These are phyloP conservation scores for Ustilago trichophora DNA, from an alignment of 1,284 basidiomycete genomes.

Conservation along the genomic window DNA sequence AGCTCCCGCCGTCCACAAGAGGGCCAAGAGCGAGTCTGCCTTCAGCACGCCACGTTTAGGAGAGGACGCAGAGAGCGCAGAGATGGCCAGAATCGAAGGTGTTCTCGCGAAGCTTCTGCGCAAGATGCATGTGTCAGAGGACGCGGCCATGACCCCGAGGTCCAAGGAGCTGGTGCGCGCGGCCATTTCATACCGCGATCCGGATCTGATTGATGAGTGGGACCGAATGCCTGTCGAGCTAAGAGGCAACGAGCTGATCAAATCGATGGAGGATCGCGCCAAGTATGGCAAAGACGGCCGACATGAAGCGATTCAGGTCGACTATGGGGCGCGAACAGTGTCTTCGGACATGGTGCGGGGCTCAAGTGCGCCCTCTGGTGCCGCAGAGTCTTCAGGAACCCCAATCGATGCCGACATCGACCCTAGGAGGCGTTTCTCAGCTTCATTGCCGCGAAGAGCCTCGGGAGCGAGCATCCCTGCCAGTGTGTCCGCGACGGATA, in stretches of 20 bases:
- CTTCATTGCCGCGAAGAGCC: constrained; percentile 20
- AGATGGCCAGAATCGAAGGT: constrained; percentile 38
- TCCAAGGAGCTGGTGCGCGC: constrained; percentile 24
- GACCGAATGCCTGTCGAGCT: constrained; percentile 38
- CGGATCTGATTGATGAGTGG: constrained; percentile 29
- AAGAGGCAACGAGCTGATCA: constrained; percentile 32
- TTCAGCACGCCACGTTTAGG: constrained; percentile 3
- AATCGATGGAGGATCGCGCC: constrained; percentile 38
- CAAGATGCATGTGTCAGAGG: constrained; percentile 35
- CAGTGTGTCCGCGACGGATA: constrained; percentile 24
- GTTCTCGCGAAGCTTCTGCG: constrained; percentile 39
- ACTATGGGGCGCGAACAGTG: constrained; percentile 5
- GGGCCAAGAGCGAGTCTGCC: constrained; percentile 28
- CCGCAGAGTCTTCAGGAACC: neutral
- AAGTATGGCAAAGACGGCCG: constrained; percentile 37
- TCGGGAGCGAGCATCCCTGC: constrained; percentile 29
- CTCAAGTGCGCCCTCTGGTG: constrained; percentile 16
- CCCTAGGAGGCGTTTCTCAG: constrained; percentile 19
- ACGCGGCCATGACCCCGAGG: constrained; percentile 24
- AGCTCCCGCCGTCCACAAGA: constrained; percentile 16
- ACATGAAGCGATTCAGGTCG: constrained; percentile 30
- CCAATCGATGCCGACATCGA: constrained; percentile 17
- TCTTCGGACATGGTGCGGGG: constrained; percentile 29
- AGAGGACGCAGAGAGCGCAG: constrained; percentile 18
- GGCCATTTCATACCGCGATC: constrained; percentile 16